Percentiles rank a stretch among this genome's conserved stretches.
Conservation (phyloP, 2,329 filamentous ascomycete genomes). For the Talaromyces sp. region DNA sequence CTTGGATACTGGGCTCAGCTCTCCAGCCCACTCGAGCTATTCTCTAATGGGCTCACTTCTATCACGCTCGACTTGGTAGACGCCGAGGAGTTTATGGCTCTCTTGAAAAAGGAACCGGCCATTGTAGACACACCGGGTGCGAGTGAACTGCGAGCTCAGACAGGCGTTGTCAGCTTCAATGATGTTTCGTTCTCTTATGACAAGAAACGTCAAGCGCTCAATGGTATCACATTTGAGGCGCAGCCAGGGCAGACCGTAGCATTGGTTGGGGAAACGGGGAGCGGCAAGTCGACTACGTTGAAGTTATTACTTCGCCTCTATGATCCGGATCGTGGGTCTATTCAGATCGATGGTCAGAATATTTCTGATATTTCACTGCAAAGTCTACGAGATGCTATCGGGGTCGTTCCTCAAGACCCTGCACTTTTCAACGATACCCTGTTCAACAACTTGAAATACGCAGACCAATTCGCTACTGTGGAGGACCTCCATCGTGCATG, state of each 20-base stretch:
- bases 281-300: constrained; percentile 90
- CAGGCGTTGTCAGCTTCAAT: constrained; percentile 48
- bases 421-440: constrained; percentile 87
- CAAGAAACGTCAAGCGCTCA: constrained; percentile 45
- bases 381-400: constrained; percentile 89
- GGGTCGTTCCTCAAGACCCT: constrained; percentile 89
- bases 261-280: constrained; percentile 88
- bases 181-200: constrained; percentile 54
- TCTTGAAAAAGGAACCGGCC: constrained; percentile 48
- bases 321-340: constrained; percentile 72
- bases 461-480: constrained; percentile 76
- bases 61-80: constrained; percentile 58
- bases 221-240: constrained; percentile 47
- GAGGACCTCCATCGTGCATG: constrained; percentile 62
- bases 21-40: constrained; percentile 46
- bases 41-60: constrained; percentile 49
- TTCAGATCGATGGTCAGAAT: constrained; percentile 79
- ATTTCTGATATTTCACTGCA: constrained; percentile 76
- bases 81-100: constrained; percentile 52
- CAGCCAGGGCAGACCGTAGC: constrained; percentile 69
- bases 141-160: constrained; percentile 37
- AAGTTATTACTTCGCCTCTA: constrained; percentile 94
- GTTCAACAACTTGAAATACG: constrained; percentile 80
- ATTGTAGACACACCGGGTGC: constrained; percentile 40
- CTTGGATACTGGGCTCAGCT: constrained; percentile 61